Conservation (phyloP, 768 basidiomycete genomes). For the Coprinopsis sp. region DNA sequence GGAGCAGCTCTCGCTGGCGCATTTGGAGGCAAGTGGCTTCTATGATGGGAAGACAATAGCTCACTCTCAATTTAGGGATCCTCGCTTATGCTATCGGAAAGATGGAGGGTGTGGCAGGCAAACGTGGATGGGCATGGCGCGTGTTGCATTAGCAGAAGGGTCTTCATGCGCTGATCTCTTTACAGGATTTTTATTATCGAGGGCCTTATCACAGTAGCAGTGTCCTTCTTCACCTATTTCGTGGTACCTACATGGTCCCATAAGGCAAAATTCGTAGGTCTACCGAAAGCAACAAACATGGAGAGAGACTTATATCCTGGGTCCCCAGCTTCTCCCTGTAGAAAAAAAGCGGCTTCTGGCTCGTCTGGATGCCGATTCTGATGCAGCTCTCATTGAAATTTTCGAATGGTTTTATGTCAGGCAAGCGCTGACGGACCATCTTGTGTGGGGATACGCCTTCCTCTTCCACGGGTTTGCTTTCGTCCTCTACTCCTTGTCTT, state of each 20-base stretch:
- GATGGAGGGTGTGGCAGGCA: conserved; percentile 59
- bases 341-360: conserved; percentile 48
- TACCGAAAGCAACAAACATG: not conserved
- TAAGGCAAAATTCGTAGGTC: conserved; percentile 49
- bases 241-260: conserved; percentile 58
- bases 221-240: conserved; percentile 47
- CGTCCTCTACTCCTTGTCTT: conserved; percentile 51
- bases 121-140: conserved; percentile 57
- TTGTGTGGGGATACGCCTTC: conserved; percentile 57
- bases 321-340: too few relatives aligned
- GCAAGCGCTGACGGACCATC: conserved; percentile 52
- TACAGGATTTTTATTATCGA: conserved; percentile 57
- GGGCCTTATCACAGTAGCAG: conserved; percentile 44
- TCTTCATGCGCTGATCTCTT: not conserved
- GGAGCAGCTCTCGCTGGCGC: conserved; percentile 60
- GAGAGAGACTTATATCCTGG: too few relatives aligned
- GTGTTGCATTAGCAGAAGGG: not conserved
- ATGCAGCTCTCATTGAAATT: conserved; percentile 46
- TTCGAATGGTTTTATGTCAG: conserved; percentile 56
- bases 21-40: conserved; percentile 43
- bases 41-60: not conserved
- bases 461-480: conserved; percentile 62
- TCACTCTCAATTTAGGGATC: conserved; percentile 33
- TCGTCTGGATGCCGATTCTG: conserved; percentile 48
- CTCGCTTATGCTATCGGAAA: conserved; percentile 55